Percentiles rank a stretch among this genome's conserved stretches.
Conservation (phyloP, 169 alveolate genomes). For the Eimeria necatrix region DNA sequence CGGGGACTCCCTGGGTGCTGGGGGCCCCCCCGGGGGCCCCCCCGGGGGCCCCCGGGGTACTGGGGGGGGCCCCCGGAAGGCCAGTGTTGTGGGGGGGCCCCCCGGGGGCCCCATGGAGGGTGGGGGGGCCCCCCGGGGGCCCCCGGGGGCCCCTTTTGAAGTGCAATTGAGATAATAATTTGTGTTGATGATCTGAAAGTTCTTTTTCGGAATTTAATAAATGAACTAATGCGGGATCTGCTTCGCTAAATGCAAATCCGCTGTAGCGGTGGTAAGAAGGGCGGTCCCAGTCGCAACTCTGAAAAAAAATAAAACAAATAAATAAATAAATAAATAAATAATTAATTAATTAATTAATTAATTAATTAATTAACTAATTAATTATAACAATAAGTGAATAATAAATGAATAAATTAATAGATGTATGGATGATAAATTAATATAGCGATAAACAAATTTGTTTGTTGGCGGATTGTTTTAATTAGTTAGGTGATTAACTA, state of each 20-base stretch:
- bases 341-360: too few species aligned
- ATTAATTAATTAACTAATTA: too few species aligned
- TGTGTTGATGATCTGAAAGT: not conserved
- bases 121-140: not conserved
- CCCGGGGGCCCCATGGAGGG: not conserved
- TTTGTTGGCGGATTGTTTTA: too few species aligned
- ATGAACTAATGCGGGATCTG: not conserved
- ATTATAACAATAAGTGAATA: too few species aligned
- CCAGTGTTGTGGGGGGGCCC: too few species aligned
- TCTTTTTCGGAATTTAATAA: not conserved
- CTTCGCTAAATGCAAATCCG: constrained; percentile 4
- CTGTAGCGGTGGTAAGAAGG: not conserved
- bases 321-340: too few species aligned
- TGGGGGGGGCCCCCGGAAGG: too few species aligned
- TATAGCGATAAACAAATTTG: not conserved
- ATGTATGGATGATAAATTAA: not conserved
- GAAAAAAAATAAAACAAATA: not conserved
- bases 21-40: too few species aligned
- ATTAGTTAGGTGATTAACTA: too few species aligned
- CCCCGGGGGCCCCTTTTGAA: not conserved
- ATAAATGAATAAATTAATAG: too few species aligned
- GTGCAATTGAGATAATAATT: not conserved
- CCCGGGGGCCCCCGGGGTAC: too few species aligned
- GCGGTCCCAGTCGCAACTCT: not conserved
- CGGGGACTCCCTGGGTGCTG: too few species aligned